phyloP scores from a whole-genome alignment of 2,329 filamentous ascomycete genomes.

The Daldinia sp. region DNA sequence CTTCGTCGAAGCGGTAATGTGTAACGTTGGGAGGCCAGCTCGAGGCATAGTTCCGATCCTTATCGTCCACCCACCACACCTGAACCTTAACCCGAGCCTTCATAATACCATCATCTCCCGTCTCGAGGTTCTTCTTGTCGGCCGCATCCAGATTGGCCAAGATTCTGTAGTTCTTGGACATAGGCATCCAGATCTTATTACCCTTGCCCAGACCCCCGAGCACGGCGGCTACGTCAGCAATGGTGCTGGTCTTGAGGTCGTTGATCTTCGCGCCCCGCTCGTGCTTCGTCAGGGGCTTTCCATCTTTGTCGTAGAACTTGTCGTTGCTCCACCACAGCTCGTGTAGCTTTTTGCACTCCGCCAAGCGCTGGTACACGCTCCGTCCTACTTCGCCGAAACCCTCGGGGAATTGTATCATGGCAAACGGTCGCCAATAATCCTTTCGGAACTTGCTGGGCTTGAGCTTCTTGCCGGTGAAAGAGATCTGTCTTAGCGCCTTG shows the following conservation, averaged over 20 bases:
- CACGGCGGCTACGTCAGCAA: conserved; percentile 73
- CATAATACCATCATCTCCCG: conserved; percentile 29
- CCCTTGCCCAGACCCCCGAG: conserved; percentile 65
- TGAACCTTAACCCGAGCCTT: conserved; percentile 56
- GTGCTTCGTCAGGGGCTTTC: conserved; percentile 50
- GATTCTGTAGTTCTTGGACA: conserved; percentile 29
- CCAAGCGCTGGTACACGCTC: conserved; percentile 71
- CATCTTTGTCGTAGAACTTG: conserved; percentile 56
- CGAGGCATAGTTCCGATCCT: conserved; percentile 61
- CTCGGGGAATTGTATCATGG: conserved; percentile 68
- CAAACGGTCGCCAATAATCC: conserved; percentile 75
- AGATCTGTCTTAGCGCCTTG: conserved; percentile 51
- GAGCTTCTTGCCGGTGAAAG: conserved; percentile 76
- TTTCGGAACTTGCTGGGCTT: conserved; percentile 72
- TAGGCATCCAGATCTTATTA: conserved; percentile 58
- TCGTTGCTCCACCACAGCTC: conserved; percentile 70
- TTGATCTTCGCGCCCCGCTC: conserved; percentile 67
- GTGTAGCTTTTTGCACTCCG: conserved; percentile 73
- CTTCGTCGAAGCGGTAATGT: conserved; percentile 59
- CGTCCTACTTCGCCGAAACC: conserved; percentile 67
- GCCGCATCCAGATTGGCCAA: conserved; percentile 29
- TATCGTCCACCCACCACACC: conserved; percentile 65
- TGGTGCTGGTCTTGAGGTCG: conserved; percentile 70
- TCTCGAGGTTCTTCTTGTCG: conserved; percentile 13
- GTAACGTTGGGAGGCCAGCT: conserved; percentile 66